phyloP scores from a whole-genome alignment of 208 protist genomes.

The Leishmania guyanensis region DNA sequence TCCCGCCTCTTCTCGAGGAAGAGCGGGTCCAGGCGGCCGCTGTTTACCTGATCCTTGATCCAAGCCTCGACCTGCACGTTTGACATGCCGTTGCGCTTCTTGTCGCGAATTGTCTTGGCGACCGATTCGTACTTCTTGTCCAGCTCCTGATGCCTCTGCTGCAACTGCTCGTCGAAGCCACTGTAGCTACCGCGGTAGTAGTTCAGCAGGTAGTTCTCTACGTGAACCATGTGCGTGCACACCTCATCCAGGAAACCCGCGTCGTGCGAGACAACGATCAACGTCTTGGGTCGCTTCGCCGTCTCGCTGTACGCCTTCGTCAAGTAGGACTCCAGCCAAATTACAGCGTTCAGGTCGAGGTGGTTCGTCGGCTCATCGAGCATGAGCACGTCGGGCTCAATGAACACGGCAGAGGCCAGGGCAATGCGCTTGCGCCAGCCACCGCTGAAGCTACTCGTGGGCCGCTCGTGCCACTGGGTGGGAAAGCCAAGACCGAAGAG shows the following conservation, averaged over 20 bases:
- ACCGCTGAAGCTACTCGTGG: slow-evolving; percentile 88
- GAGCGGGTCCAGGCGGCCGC: slow-evolving; percentile 57
- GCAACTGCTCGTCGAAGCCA: slow-evolving; percentile 74
- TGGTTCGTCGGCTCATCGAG: slow-evolving; percentile 98
- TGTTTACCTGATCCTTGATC: slow-evolving; percentile 77
- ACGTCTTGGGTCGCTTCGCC: slow-evolving; percentile 81
- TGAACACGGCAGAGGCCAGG: slow-evolving; percentile 94
- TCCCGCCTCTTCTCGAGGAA: slow-evolving; percentile 87
- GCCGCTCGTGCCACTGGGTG: slow-evolving; percentile 89
- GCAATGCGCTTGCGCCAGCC: slow-evolving; percentile 95
- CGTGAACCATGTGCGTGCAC: slow-evolving; percentile 94
- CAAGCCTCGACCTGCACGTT: slow-evolving; percentile 84
- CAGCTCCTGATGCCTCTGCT: slow-evolving; percentile 75
- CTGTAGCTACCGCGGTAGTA: slow-evolving; percentile 88
- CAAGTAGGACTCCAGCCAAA: slow-evolving; percentile 96
- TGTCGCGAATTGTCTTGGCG: slow-evolving; percentile 80
- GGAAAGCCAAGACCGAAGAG: slow-evolving; percentile 94
- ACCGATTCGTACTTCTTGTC: slow-evolving; percentile 87
- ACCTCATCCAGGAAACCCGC: slow-evolving; percentile 95
- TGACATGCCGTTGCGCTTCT: slow-evolving; percentile 89
- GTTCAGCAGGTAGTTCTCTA: slow-evolving; percentile 89
- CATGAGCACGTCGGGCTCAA: slow-evolving; percentile 95
- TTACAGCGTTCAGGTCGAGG: slow-evolving; percentile 94
- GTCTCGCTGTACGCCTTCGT: slow-evolving; percentile 76
- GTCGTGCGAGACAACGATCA: slow-evolving; percentile 98